phyloP scores from a whole-genome alignment of 306 rosid genomes.

The Alnus glutinosa region DNA sequence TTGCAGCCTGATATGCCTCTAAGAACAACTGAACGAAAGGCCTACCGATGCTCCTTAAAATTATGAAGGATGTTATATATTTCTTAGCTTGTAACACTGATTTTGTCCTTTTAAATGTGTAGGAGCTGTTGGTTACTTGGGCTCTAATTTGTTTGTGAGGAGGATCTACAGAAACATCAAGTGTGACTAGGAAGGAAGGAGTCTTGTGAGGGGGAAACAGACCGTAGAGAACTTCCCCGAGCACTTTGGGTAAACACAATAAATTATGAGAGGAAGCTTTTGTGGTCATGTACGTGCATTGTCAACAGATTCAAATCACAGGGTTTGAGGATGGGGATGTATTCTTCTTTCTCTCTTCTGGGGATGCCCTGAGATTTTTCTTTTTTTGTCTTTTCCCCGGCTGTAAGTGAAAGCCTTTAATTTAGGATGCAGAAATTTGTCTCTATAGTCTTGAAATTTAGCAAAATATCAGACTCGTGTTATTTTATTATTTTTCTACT shows the following conservation, averaged over 20 bases:
- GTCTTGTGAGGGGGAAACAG: constrained; percentile 27
- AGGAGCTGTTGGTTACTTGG: constrained; percentile 99
- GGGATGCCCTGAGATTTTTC: constrained; percentile 62
- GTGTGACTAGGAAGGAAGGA: constrained; percentile 64
- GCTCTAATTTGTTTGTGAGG: constrained; percentile 95
- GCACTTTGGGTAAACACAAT: constrained; percentile 30
- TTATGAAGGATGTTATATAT: background rate
- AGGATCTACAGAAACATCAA: constrained; percentile 99
- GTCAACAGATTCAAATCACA: constrained; percentile 46
- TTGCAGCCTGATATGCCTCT: background rate
- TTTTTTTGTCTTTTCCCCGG: constrained; percentile 44
- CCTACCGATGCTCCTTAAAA: no score
- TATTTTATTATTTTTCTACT: constrained; percentile 38
- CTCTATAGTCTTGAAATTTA: constrained; percentile 60
- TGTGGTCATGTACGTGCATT: constrained; percentile 40
- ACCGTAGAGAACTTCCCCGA: constrained; percentile 49
- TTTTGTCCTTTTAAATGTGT: constrained; percentile 31
- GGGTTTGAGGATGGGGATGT: constrained; percentile 59
- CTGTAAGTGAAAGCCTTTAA: constrained; percentile 70
- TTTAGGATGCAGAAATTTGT: constrained; percentile 71
- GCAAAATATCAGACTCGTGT: constrained; percentile 52
- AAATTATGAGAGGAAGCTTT: constrained; percentile 46
- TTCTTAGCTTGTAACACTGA: background rate
- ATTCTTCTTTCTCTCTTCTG: constrained; percentile 55
- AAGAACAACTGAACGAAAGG: no score